Evolutionary conservation across 495 filamentous ascomycete genomes (phyloP).

Genomic region (Penicillium taxi): DNA sequence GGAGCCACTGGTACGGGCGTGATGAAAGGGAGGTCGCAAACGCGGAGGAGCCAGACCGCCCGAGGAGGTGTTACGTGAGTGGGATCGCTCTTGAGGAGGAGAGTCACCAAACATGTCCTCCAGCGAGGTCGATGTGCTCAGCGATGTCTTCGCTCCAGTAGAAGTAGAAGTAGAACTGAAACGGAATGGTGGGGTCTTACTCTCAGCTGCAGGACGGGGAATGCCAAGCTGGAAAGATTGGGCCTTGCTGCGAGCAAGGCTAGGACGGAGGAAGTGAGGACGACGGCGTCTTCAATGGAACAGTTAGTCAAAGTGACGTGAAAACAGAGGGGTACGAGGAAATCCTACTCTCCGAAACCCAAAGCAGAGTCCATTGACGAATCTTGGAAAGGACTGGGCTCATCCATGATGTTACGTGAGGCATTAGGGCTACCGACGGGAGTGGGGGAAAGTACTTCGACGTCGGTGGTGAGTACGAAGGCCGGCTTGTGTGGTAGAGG

Average conservation of each 20-base stretch:
- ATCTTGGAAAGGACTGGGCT: constrained; percentile 40
- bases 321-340: too few species aligned
- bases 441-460: constrained; percentile 61
- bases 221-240: constrained; percentile 36
- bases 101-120: constrained; percentile 75
- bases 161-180: constrained; percentile 70
- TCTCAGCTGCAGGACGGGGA: constrained; percentile 40
- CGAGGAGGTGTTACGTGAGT: constrained; percentile 26
- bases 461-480: constrained; percentile 46
- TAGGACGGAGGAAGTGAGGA: constrained; percentile 36
- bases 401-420: constrained; percentile 33
- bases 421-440: constrained; percentile 47
- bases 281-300: constrained; percentile 32
- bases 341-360: too few species aligned
- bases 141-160: constrained; percentile 44
- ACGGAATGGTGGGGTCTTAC: constrained; percentile 62
- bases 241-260: constrained; percentile 35
- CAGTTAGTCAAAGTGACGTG: too few species aligned
- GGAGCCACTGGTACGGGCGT: constrained; percentile 56
- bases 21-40: constrained; percentile 53
- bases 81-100: constrained; percentile 57
- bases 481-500: constrained; percentile 85
- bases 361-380: constrained; percentile 48
- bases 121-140: constrained; percentile 55
- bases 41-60: constrained; percentile 40